These are phyloP conservation scores for Cladosporium sp. DNA, from an alignment of 2,329 filamentous ascomycete species.

Conservation along the genomic window DNA sequence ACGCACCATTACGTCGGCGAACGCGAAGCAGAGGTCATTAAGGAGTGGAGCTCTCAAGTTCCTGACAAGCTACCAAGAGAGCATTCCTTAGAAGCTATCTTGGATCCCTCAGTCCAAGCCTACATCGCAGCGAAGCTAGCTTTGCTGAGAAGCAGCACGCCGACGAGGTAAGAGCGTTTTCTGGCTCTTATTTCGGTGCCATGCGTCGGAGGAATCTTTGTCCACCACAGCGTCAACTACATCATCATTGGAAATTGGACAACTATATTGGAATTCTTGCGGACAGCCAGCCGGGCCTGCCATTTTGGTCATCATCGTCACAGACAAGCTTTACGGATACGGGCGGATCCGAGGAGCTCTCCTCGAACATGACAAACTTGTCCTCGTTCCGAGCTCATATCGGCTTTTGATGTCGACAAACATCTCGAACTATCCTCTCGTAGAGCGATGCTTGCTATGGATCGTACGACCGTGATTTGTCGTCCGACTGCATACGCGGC, in stretches of 20 bases:
- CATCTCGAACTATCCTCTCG: not conserved
- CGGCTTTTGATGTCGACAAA: not conserved
- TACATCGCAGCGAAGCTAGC: slow-evolving; percentile 40
- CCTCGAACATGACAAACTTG: not conserved
- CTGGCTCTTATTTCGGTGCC: not conserved
- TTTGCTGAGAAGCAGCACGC: slow-evolving; percentile 32
- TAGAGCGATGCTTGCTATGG: not conserved
- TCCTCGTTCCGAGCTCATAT: not conserved
- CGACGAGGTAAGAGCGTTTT: slow-evolving; percentile 11
- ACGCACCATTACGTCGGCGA: slow-evolving; percentile 27
- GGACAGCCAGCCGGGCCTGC: not conserved
- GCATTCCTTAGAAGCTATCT: slow-evolving; percentile 17
- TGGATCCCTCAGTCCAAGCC: slow-evolving; percentile 34
- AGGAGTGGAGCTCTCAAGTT: slow-evolving; percentile 31
- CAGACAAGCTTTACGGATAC: slow-evolving; percentile 1
- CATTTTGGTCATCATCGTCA: slow-evolving; percentile 14
- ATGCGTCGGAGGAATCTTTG: no score
- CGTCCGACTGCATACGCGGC: not conserved
- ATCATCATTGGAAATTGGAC: not conserved
- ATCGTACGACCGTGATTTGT: not conserved
- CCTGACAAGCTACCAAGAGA: slow-evolving; percentile 23
- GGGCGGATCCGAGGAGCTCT: not conserved
- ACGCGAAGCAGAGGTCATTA: slow-evolving; percentile 30
- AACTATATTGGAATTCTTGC: not conserved
- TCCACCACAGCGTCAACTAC: not conserved